Evolutionary conservation across 805 yeast species (phyloP).

Genomic region (Candida schatavii): DNA sequence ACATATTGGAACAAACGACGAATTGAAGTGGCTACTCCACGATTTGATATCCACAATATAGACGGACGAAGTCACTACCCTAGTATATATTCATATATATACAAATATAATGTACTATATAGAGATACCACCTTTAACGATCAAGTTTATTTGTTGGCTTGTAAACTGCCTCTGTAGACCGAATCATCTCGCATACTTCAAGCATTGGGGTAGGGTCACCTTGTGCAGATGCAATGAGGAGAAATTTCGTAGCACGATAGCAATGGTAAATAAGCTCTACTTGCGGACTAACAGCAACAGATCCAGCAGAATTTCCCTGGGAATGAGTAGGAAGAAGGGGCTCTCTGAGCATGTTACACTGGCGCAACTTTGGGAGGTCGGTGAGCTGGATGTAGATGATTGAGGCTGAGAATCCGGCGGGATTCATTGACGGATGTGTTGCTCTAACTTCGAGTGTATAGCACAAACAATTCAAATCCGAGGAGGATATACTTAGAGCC

Average conservation of each 20-base stretch:
- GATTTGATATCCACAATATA: conserved; percentile 47
- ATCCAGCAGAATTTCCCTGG: neutral
- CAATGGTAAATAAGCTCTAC: neutral
- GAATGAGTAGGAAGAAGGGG: conserved; percentile 1
- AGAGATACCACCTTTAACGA: too few relatives aligned
- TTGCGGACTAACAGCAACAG: too few relatives aligned
- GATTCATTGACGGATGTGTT: neutral
- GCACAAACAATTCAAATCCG: neutral
- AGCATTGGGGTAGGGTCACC: neutral
- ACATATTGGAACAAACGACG: conserved; percentile 61
- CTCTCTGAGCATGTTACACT: conserved; percentile 3
- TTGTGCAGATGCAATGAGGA: neutral
- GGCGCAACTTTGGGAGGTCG: conserved; percentile 2
- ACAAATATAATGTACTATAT: too few relatives aligned
- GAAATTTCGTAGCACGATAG: neutral
- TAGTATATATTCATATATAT: neutral
- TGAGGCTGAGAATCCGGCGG: neutral
- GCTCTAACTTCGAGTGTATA: neutral
- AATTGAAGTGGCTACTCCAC: conserved; percentile 67
- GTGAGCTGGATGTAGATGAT: neutral
- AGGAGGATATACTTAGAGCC: neutral
- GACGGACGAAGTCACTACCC: conserved; percentile 8
- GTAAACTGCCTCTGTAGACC: neutral
- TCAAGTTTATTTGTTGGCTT: neutral
- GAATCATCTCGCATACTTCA: conserved; percentile 1